phyloP scores from a whole-genome alignment of 2,329 filamentous ascomycete genomes.

The Ramularia collo-cygni region DNA sequence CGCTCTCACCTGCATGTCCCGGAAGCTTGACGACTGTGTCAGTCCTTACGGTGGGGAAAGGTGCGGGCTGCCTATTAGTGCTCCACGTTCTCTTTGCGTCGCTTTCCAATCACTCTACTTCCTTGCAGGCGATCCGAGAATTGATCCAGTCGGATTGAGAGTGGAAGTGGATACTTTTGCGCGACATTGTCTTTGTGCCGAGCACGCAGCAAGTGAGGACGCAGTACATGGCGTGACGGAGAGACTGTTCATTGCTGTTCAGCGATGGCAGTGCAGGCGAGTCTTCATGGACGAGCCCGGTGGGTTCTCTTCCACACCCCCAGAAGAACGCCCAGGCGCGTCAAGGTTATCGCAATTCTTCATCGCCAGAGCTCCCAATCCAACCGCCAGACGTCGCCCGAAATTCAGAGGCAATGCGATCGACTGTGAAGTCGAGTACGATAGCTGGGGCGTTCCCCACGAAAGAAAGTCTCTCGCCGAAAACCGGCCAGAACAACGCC shows the following conservation, averaged over 20 bases:
- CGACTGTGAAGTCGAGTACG: background rate
- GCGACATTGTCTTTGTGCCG: background rate
- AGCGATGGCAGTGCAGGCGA: background rate
- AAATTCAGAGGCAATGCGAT: background rate
- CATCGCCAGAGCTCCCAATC: background rate
- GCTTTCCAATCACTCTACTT: slow-evolving; percentile 1
- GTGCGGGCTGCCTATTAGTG: background rate
- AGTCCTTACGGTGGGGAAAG: background rate
- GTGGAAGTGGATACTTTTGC: background rate
- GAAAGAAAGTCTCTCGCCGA: too few species aligned
- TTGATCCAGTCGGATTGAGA: background rate
- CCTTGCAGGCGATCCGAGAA: background rate
- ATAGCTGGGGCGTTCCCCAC: too few species aligned
- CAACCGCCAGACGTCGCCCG: background rate
- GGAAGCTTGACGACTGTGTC: background rate
- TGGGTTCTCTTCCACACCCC: background rate
- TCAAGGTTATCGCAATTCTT: background rate
- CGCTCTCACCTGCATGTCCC: background rate
- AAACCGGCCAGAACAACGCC: too few species aligned
- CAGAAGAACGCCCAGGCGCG: background rate
- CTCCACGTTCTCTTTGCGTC: background rate
- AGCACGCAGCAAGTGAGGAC: background rate
- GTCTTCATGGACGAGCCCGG: background rate
- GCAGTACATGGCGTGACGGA: background rate
- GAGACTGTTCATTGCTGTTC: background rate